Conservation (phyloP, 495 filamentous ascomycete species). For the Penicillium pulvis region DNA sequence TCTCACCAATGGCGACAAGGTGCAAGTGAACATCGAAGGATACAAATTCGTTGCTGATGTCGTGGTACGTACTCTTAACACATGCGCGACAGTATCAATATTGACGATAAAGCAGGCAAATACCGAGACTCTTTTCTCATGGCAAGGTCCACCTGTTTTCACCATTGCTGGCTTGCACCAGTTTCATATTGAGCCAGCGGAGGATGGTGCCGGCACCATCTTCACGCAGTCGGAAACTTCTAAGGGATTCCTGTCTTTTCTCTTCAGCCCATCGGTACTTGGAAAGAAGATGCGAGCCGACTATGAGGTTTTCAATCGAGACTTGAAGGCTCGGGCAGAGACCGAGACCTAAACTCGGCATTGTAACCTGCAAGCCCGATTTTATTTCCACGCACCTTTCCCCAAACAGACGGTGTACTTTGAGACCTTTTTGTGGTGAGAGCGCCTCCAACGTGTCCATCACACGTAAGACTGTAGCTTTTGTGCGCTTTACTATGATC, state of each 20-base stretch:
- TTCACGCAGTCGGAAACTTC: conserved; percentile 31
- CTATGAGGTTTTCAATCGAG: conserved; percentile 25
- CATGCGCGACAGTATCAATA: background rate
- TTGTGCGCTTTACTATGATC: background rate
- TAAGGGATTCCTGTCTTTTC: conserved; percentile 25
- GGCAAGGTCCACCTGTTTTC: conserved; percentile 34
- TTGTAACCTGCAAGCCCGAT: background rate
- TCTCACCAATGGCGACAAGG: conserved; percentile 23
- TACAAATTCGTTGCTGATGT: conserved; percentile 32
- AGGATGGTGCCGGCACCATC: conserved; percentile 29
- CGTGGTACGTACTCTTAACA: conserved; percentile 17
- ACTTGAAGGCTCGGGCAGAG: conserved; percentile 30
- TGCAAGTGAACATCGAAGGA: conserved; percentile 28
- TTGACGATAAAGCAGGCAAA: conserved; percentile 18
- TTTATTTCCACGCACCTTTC: background rate
- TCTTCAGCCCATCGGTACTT: conserved; percentile 25
- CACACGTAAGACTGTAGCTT: background rate
- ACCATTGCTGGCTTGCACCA: conserved; percentile 27
- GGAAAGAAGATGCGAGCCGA: conserved; percentile 26
- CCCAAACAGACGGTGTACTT: background rate
- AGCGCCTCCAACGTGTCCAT: background rate
- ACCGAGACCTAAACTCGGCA: background rate
- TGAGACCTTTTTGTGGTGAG: background rate
- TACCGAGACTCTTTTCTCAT: conserved; percentile 25
- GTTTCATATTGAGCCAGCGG: conserved; percentile 28